Conservation (phyloP, 371 early-diverging fungal species). For the Zychaea mexicana region DNA sequence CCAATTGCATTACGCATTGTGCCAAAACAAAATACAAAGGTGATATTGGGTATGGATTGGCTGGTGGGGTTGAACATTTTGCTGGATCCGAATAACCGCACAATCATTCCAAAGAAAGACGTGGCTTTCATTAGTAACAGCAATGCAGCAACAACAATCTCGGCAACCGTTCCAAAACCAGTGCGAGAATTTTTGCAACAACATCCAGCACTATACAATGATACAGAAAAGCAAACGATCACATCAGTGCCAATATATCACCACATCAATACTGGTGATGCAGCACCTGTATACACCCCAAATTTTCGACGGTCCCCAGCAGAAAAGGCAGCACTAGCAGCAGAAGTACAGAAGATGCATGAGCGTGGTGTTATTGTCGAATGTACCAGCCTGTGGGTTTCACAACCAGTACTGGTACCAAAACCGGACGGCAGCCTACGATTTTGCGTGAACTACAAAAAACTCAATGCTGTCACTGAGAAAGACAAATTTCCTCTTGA, state of each 20-base stretch:
- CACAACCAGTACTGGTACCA: conserved; percentile 44
- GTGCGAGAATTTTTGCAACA: background rate
- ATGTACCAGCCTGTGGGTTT: conserved; percentile 18
- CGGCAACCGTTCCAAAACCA: background rate
- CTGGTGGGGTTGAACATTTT: background rate
- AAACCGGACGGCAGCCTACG: conserved; percentile 44
- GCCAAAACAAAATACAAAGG: background rate
- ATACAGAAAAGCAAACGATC: background rate
- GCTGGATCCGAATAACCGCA: background rate
- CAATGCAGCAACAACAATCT: background rate
- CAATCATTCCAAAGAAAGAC: background rate
- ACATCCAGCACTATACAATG: background rate
- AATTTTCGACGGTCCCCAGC: background rate
- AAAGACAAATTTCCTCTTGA: conserved; percentile 42
- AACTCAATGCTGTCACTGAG: conserved; percentile 40
- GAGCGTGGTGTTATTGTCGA: conserved; percentile 22
- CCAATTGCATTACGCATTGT: background rate
- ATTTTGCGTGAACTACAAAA: conserved; percentile 31
- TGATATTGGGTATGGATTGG: conserved; percentile 1
- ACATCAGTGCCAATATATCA: conserved; percentile 11
- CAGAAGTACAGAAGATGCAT: conserved; percentile 15
- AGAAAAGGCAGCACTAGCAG: conserved; percentile 15
- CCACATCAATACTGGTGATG: conserved; percentile 14
- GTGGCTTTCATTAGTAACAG: background rate
- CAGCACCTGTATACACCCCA: conserved; percentile 3